Evolutionary conservation across 441 rosid genomes (phyloP), one percentile per base, ranked within the genome.

Genomic region (Erodium texanum): DNA sequence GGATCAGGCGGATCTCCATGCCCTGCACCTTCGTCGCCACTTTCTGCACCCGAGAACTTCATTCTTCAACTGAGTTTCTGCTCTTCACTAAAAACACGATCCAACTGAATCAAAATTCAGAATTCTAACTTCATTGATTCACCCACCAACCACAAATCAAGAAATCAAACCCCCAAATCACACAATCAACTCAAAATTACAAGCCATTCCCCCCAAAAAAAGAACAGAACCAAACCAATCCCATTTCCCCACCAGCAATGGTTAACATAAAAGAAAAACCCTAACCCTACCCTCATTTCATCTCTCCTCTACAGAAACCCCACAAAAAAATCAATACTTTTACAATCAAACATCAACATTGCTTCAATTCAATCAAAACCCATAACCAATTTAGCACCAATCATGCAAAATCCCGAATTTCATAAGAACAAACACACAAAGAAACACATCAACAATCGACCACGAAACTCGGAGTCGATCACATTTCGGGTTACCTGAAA

Each of bases 1-100:
- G 92, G 86, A 78, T 90, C 96, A 62, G 88, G 88, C 68, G 92
- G 92, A 76, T 85, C 96, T 2, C 83, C 77, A 69, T 78, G 78
- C 2, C 75, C 72, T 9, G 78, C 75, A 67, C 80, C 76, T 66
- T 89, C 93, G 65, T 83, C 96, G 66, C 77, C 75, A 73, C 81
- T 73, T 68, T 84, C 91, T 77, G 82, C 80, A 19, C 62, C 70
- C 4, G 56, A 48, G 56, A n/a, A 48, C 56, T n/a, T 48, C 56
- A 48, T 48, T 48, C 56, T n/a, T 12, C 56, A 48, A 48, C 56
- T 48, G 56, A 48, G 12, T 48, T 14, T 48, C 56, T 48, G 56
- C 56, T 48, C 5, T n/a, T 12, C 1, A 15, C 19, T 48, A 48
- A 48, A 48, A 48, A 2, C 19, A 15, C 0, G 6, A 48, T 48